Conservation (phyloP, 2,329 filamentous ascomycete genomes). For the Xylariales sp. region DNA sequence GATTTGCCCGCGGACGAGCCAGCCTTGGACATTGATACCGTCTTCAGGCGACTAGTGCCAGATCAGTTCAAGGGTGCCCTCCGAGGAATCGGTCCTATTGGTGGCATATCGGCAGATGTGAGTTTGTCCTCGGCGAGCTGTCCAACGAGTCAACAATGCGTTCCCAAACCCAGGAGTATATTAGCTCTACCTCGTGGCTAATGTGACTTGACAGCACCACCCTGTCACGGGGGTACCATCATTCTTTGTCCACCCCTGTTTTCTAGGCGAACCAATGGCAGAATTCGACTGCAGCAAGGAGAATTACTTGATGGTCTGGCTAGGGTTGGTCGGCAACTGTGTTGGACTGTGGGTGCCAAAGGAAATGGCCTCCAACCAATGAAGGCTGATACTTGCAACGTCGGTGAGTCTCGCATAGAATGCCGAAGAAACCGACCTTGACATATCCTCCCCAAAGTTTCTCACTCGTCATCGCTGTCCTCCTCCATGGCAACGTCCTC, state of each 20-base stretch:
- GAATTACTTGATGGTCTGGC: slow-evolving; percentile 81
- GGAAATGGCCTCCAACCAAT: slow-evolving; percentile 51
- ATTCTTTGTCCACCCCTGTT: slow-evolving; percentile 92
- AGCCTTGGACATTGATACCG: slow-evolving; percentile 59
- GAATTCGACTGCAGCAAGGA: slow-evolving; percentile 56
- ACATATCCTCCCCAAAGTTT: slow-evolving; percentile 36
- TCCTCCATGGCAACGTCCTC: slow-evolving; percentile 64
- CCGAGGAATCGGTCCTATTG: slow-evolving; percentile 57
- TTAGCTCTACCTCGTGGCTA: slow-evolving; percentile 31
- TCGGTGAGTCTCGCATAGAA: neutral
- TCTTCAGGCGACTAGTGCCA: slow-evolving; percentile 69
- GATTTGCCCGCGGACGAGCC: slow-evolving; percentile 51
- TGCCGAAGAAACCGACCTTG: neutral
- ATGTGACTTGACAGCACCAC: slow-evolving; percentile 60
- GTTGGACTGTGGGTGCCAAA: slow-evolving; percentile 75
- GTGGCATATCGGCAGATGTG: slow-evolving; percentile 73
- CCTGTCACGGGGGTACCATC: slow-evolving; percentile 71
- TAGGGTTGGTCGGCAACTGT: slow-evolving; percentile 77
- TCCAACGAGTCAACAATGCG: slow-evolving; percentile 27
- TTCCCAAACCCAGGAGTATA: slow-evolving; percentile 35
- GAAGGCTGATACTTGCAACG: slow-evolving; percentile 56
- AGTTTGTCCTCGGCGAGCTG: slow-evolving; percentile 35
- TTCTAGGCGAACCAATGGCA: slow-evolving; percentile 76
- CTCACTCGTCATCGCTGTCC: slow-evolving; percentile 63
- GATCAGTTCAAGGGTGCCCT: slow-evolving; percentile 58